These are phyloP conservation scores for Ophiognomonia clavigignenti-juglandacearum DNA, from an alignment of 2,329 filamentous ascomycete species.

Conservation along the genomic window DNA sequence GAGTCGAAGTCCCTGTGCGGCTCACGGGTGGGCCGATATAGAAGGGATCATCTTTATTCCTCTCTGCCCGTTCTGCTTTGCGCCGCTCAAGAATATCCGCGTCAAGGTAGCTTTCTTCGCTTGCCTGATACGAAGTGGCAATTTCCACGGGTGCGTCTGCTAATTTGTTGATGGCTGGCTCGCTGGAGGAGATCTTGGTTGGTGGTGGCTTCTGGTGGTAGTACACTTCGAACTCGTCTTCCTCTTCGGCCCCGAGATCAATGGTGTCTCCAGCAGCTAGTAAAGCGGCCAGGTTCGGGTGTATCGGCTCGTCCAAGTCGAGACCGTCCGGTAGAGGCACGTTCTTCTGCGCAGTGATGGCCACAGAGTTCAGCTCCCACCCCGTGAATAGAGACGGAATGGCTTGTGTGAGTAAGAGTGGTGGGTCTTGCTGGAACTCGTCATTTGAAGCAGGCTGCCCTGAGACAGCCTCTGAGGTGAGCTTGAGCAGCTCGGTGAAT, in stretches of 20 bases:
- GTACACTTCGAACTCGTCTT: constrained; percentile 64
- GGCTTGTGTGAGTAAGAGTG: constrained; percentile 81
- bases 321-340: constrained; percentile 74
- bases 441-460: constrained; percentile 57
- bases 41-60: constrained; percentile 90
- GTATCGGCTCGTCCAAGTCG: constrained; percentile 78
- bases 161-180: constrained; percentile 52
- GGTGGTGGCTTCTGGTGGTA: constrained; percentile 54
- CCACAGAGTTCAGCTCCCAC: constrained; percentile 88
- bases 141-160: constrained; percentile 40
- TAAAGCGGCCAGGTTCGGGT: constrained; percentile 64
- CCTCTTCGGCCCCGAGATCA: constrained; percentile 45
- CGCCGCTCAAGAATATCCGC: constrained; percentile 69
- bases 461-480: constrained; percentile 76
- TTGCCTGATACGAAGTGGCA: constrained; percentile 51
- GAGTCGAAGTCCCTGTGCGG: constrained; percentile 57
- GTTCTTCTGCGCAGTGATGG: constrained; percentile 74
- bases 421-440: constrained; percentile 58
- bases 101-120: constrained; percentile 64
- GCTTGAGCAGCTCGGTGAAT: constrained; percentile 81
- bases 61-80: constrained; percentile 71
- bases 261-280: constrained; percentile 55
- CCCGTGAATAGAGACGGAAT: constrained; percentile 84
- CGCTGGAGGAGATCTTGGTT: constrained; percentile 44
- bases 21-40: constrained; percentile 58